Conservation (phyloP, 768 basidiomycete species). For the Pleurotus citrinopileatus region DNA sequence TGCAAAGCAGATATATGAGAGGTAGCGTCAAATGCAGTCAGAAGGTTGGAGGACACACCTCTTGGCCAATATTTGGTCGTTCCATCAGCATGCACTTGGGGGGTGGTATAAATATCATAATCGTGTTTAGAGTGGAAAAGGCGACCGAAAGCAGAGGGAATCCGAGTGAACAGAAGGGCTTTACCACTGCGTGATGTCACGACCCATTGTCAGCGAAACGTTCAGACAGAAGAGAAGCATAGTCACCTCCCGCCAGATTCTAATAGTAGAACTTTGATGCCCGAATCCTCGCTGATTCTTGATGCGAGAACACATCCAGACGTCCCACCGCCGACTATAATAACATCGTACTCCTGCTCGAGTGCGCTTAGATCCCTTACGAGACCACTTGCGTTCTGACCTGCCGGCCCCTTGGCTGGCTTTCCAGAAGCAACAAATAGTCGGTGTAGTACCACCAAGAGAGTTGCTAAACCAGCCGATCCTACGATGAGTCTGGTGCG, state of each 20-base stretch:
- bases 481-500: conserved; percentile 1
- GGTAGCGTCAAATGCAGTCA: neutral
- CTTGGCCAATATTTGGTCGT: conserved; percentile 60
- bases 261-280: conserved; percentile 50
- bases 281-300: conserved; percentile 54
- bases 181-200: conserved; percentile 34
- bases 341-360: conserved; percentile 31
- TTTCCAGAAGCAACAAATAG: neutral
- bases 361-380: conserved; percentile 27
- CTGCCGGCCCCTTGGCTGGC: neutral
- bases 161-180: conserved; percentile 34
- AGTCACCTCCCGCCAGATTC: conserved; percentile 61
- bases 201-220: neutral
- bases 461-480: conserved; percentile 11
- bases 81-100: conserved; percentile 47
- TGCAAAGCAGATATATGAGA: neutral
- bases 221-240: neutral
- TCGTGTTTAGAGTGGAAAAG: conserved; percentile 48
- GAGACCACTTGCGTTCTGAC: neutral
- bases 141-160: conserved; percentile 39
- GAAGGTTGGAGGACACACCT: conserved; percentile 34
- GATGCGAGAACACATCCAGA: conserved; percentile 62
- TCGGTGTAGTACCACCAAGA: conserved; percentile 10
- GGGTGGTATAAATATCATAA: conserved; percentile 54
- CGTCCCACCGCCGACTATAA: conserved; percentile 61